Conservation (phyloP, 768 basidiomycete genomes). For the Imleria badia region DNA sequence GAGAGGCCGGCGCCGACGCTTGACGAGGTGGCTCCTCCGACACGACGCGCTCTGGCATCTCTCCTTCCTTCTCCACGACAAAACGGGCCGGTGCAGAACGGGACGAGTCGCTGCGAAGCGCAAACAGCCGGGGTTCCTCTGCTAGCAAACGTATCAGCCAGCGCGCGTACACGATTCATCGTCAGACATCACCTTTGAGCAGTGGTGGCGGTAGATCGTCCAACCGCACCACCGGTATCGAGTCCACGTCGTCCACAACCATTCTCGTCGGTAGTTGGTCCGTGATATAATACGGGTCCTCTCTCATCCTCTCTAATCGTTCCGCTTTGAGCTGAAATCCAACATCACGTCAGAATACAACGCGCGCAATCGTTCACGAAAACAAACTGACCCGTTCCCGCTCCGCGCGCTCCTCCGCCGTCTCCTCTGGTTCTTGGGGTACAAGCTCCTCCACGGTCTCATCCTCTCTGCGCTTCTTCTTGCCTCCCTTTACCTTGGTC, state of each 20-base stretch:
- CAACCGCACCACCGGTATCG: constrained; percentile 86
- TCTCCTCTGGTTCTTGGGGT: constrained; percentile 47
- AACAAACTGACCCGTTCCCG: constrained; percentile 57
- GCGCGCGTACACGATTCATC: neutral
- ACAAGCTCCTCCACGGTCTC: constrained; percentile 29
- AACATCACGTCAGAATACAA: constrained; percentile 1
- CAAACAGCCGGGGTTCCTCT: constrained; percentile 43
- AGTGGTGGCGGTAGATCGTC: constrained; percentile 64
- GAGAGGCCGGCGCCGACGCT: constrained; percentile 29
- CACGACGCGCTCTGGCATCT: constrained; percentile 72
- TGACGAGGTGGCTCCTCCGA: constrained; percentile 19
- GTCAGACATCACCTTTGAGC: constrained; percentile 28
- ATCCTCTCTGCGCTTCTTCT: constrained; percentile 44
- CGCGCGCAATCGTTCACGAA: neutral
- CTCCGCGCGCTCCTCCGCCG: constrained; percentile 56
- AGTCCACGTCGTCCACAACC: constrained; percentile 67
- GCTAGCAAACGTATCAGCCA: constrained; percentile 30
- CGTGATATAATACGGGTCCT: constrained; percentile 91
- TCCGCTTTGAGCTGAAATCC: constrained; percentile 65
- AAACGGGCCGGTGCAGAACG: constrained; percentile 48
- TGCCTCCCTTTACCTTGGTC: constrained; percentile 37
- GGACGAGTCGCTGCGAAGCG: constrained; percentile 42
- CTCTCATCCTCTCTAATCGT: constrained; percentile 69
- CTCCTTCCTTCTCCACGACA: constrained; percentile 74
- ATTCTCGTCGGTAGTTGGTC: constrained; percentile 51